A percentile compares a stretch with the other conserved stretches of the same genome.
Conservation (phyloP, 768 basidiomycete species). For the Dendrothele bispora region DNA sequence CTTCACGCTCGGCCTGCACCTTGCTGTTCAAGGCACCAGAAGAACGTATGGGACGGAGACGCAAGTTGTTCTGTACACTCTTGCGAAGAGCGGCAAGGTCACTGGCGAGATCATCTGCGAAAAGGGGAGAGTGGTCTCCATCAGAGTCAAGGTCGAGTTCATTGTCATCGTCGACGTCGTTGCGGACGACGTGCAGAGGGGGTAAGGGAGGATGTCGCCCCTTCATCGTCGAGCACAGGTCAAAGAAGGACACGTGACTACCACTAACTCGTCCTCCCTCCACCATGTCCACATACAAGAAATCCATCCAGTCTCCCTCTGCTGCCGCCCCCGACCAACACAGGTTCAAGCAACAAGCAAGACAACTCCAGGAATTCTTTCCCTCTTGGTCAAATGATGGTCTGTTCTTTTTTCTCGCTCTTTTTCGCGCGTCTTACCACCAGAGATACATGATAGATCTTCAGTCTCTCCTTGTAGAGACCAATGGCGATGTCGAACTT, state of each 20-base stretch:
- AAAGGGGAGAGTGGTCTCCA: too few species aligned
- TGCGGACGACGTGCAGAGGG: too few species aligned
- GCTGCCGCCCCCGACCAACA: conserved; percentile 29
- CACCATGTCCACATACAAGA: conserved; percentile 55
- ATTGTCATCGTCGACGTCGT: too few species aligned
- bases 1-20: too few species aligned
- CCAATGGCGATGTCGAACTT: conserved; percentile 63
- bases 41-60: conserved; percentile 74
- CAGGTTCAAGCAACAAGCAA: conserved; percentile 55
- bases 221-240: too few species aligned
- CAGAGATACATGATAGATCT: conserved; percentile 57
- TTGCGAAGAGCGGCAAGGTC: conserved; percentile 68
- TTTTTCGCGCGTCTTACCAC: conserved; percentile 21
- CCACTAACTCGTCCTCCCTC: not conserved
- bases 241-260: too few species aligned
- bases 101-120: conserved; percentile 64
- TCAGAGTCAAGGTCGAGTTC: too few species aligned
- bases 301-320: conserved; percentile 38
- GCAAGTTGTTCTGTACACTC: conserved; percentile 75
- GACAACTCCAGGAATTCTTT: conserved; percentile 70
- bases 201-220: too few species aligned
- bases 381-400: conserved; percentile 72
- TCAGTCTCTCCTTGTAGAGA: conserved; percentile 65
- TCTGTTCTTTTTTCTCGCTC: conserved; percentile 23
- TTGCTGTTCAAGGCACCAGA: conserved; percentile 47